Evolutionary conservation across 2,329 filamentous ascomycete species (phyloP).

Genomic region (Pyrenophora tritici-repentis): DNA sequence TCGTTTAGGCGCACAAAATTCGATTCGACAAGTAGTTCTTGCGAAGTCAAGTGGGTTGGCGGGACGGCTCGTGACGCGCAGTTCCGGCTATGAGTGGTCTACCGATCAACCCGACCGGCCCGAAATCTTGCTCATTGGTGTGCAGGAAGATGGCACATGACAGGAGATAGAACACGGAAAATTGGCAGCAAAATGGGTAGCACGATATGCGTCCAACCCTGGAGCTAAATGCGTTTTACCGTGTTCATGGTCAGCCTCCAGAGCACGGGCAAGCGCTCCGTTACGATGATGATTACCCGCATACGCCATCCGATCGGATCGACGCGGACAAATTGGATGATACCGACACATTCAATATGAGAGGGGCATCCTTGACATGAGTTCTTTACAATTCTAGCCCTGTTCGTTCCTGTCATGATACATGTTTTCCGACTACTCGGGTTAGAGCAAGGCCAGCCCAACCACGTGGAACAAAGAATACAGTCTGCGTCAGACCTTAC

Average conservation of each 20-base stretch:
- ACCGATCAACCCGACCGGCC: constrained; percentile 4
- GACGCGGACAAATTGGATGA: neutral
- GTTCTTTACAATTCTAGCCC: neutral
- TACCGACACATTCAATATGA: neutral
- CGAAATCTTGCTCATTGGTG: neutral
- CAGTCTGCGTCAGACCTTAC: neutral
- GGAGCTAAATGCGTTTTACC: too few relatives aligned
- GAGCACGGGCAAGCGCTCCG: neutral
- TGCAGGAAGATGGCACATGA: neutral
- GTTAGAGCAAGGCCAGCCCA: neutral
- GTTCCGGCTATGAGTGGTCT: constrained; percentile 4
- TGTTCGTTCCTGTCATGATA: neutral
- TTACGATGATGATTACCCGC: neutral
- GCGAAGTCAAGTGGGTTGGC: neutral
- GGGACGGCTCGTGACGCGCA: constrained; percentile 4
- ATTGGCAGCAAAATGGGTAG: too few relatives aligned
- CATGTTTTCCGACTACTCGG: neutral
- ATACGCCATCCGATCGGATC: too few relatives aligned
- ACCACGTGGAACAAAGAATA: constrained; percentile 5
- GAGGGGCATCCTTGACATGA: neutral
- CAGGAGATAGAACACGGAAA: neutral
- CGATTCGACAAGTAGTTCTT: neutral
- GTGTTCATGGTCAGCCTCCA: neutral
- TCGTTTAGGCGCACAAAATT: neutral
- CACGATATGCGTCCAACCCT: too few relatives aligned